Base-by-base conservation (phyloP, 768 basidiomycete species). In the Lactarius akahatsu region DNA sequence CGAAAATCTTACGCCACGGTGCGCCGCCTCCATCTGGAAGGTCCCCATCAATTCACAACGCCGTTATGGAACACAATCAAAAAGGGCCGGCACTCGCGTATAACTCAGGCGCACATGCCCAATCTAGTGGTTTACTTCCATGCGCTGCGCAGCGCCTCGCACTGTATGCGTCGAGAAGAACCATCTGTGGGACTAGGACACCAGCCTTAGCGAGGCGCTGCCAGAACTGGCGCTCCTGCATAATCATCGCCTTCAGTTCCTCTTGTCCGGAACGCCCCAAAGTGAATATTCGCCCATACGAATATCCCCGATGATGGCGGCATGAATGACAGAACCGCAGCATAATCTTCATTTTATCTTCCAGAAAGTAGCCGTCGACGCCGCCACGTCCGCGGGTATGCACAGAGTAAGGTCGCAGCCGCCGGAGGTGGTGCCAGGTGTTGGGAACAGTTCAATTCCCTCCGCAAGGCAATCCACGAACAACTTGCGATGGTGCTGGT, bases 251-350 rank as follows among this genome's bases (percentile, higher is more conserved):
- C 47, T 28, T 76, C 9, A n/a, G 34, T 9, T 34, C 34, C 9
- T 34, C 34, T 34, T 34, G 34, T 34, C 32, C 32, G 32, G 32
- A 32, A 7, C 32, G 60, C 75, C 26, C 84, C 80, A 47, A 92
- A 80, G 76, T 91, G 82, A 32, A 93, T 87, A 90, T 32, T 32
- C 1, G 30, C 30, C 28, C 30, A 30, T 40, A 88, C 69, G 76
- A 92, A 94, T 92, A 94, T 94, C 8, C 92, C 92, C 26, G 88
- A 82, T 1, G 83, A 82, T 0, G 91, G 91, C 13, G 91, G 88
- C 1, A 90, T 82, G 73, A 92, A 88, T 56, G 84, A 86, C 68
- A 92, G 83, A 66, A 88, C 72, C 28, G 72, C 15, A 74, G 60
- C 65, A 66, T 59, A 56, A 56, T 66, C 59, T 58, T 57, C 30